Base-by-base conservation (phyloP, 2,329 filamentous ascomycete species). In the Aspergillus quadrilineatus region DNA sequence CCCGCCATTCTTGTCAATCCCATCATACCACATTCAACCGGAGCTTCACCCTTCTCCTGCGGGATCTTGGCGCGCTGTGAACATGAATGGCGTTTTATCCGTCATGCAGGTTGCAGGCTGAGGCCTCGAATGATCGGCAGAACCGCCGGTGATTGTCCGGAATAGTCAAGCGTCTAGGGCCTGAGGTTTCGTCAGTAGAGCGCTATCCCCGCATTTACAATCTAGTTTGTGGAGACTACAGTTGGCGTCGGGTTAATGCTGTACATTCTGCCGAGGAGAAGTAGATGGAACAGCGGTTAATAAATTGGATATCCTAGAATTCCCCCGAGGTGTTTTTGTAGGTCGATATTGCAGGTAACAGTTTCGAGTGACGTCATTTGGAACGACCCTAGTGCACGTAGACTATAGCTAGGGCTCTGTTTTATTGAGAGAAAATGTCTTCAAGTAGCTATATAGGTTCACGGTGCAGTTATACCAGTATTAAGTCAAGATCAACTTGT, bases 81-180 rank as follows among this genome's bases (percentile, higher is more conserved):
- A 22, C 14, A 37, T 9, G 6, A 46, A 46, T 46, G 50, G 37
- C 50, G 50, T 46, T 44, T 51, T 44, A 12, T 45, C 50, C 28
- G 39, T 5, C 22, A 6, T 29, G 22, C 26, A 42, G 17, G 17
- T 42, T 17, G n/a, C n/a, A 10, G n/a, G n/a, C 15, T 42, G 39
- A 2, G 22, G 39, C 32, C 7, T 8, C n/a, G 22, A 39, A 36
- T 34, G 50, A 52, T 52, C 50, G 50, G 50, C 50, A 52, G 50
- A 36, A 53, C 50, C 50, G 32, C 50, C 50, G 50, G 50, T 45
- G 42, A 53, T 34, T 53, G 32, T 37, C 50, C 50, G 17, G 32
- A 53, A 17, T 17, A 17, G 17, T 17, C 17, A 17, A 17, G 17
- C 17, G 17, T 17, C 22, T 22, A 22, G 22, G 22, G 22, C 22